Evolutionary conservation across 805 yeast genomes (phyloP), one percentile per base, ranked within the genome.

Genomic region (Metschnikowia drakensbergensis): DNA sequence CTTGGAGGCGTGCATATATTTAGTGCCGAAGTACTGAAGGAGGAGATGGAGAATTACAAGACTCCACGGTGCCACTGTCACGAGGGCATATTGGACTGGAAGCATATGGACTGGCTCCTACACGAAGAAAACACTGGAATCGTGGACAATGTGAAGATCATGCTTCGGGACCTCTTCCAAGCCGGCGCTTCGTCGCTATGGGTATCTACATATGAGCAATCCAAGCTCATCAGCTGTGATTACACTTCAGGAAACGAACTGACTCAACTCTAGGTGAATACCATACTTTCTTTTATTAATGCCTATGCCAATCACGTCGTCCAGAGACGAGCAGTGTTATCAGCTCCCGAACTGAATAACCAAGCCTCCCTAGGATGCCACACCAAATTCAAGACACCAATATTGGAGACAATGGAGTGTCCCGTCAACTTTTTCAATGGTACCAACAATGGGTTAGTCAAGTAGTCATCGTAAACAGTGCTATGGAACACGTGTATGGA

Each of bases 331-430:
- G 97, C 98, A 37, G 89, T 82, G 52, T 96, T 89, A 69, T 94
- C 99, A 23, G 98, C 98, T 60, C 98, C 99, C 8, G 96, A 88
- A 64, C 94, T 84, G 67, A 94, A 90, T 63, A 94, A 76, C 99
- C 99, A 94, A 0, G 99, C 97, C 71, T 94, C 98, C 60, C 84
- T 83, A 55, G 98, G 98, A 76, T 94, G 99, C 99, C 99, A 94
- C 43, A 81, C 80, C 42, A 86, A 80, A 62, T 83, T 86, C 62
- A 94, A 75, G 11, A 94, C 96, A 63, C 99, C 99, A 49, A 94
- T 72, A 62, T 86, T 84, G 58, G 81, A 80, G 22, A 82, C 72
- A 41, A 89, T 78, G 65, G 85, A 83, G 69, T 94, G 99, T 8
- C 98, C 99, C 38, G 85, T 82, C 63, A 94, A 76, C 64, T 91